Evolutionary conservation across 139 green algal genomes (phyloP).

Genomic region (Tetraselmis chui): DNA sequence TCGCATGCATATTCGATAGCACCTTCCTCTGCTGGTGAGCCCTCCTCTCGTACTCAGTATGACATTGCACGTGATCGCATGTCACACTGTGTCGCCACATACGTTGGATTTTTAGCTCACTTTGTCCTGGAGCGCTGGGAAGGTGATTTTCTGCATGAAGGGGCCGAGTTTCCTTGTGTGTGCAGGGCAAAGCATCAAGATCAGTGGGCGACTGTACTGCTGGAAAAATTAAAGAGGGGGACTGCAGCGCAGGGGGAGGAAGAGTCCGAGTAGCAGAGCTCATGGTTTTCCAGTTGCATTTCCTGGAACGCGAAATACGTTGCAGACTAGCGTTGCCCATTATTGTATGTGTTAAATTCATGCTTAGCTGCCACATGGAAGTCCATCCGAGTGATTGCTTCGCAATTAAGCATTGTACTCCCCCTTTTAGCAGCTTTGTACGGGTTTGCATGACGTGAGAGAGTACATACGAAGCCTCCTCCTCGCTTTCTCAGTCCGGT

Average conservation of each 20-base stretch:
- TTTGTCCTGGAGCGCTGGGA: not conserved
- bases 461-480: too few species aligned
- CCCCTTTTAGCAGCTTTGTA: too few species aligned
- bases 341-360: not conserved
- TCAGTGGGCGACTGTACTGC: not conserved
- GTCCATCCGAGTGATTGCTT: not conserved
- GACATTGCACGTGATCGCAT: too few species aligned
- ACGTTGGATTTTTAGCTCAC: not conserved
- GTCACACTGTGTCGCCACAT: not conserved
- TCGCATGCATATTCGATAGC: constrained; percentile 21
- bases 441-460: too few species aligned
- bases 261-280: too few species aligned
- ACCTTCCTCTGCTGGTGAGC: constrained; percentile 33
- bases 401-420: too few species aligned
- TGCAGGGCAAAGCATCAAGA: not conserved
- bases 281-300: too few species aligned
- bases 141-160: not conserved
- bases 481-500: too few species aligned
- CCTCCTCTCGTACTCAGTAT: not conserved
- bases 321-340: not conserved
- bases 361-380: not conserved
- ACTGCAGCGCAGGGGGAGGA: not conserved
- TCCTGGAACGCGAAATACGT: too few species aligned
- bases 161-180: not conserved
- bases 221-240: not conserved